Evolutionary conservation across 352 stramenopile genomes (phyloP).

Genomic region (Phytophthora pseudosyringae): DNA sequence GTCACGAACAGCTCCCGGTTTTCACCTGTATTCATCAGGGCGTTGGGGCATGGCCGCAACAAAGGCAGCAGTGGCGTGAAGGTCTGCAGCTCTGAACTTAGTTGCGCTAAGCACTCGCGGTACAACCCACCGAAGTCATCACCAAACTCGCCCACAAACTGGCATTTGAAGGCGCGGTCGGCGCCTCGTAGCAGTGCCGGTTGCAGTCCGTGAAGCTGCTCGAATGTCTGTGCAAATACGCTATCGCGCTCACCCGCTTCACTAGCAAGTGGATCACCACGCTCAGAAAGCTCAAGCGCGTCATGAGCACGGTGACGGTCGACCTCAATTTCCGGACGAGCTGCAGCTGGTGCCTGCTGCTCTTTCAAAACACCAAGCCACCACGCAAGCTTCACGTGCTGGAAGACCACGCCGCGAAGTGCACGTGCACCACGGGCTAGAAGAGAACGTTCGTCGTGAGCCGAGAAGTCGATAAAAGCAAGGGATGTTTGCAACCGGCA

Average conservation of each 20-base stretch:
- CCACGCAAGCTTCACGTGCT: conserved; percentile 90
- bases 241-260: conserved; percentile 63
- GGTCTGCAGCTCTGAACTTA: conserved; percentile 89
- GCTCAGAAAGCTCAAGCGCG: conserved; percentile 52
- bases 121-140: conserved; percentile 93
- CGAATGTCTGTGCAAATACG: conserved; percentile 89
- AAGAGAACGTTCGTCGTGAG: conserved; percentile 62
- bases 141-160: conserved; percentile 92
- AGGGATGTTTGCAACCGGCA: conserved; percentile 86
- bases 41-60: conserved; percentile 91
- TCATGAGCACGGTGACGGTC: conserved; percentile 83
- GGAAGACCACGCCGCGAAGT: conserved; percentile 81
- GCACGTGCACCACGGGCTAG: conserved; percentile 62
- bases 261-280: conserved; percentile 29
- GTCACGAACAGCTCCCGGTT: conserved; percentile 91
- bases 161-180: conserved; percentile 92
- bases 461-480: conserved; percentile 86
- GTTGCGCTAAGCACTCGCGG: conserved; percentile 88
- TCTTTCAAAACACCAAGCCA: conserved; percentile 90
- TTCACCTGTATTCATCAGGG: conserved; percentile 78
- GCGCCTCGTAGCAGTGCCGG: conserved; percentile 83
- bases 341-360: conserved; percentile 79
- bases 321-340: conserved; percentile 85
- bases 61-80: conserved; percentile 73
- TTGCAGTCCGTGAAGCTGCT: conserved; percentile 85